A percentile compares a stretch with the other conserved stretches of the same genome.
Conservation (phyloP, 495 filamentous ascomycete genomes). For the Neurospora sp. region DNA sequence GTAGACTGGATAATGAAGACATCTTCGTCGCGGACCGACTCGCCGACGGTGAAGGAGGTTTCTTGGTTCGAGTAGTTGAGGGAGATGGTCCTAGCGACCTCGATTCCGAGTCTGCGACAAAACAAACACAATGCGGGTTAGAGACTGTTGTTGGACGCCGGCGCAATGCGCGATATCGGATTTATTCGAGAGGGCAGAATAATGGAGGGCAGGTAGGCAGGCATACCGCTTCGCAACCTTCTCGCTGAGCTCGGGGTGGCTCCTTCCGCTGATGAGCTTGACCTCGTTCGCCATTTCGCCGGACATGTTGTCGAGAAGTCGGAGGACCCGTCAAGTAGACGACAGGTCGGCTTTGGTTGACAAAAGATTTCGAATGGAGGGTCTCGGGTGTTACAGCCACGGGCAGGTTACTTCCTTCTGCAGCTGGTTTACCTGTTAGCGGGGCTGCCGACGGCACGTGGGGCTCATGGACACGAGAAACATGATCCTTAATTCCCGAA, state of each 20-base stretch:
- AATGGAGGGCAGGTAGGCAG: neutral
- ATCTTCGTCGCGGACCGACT: slow-evolving; percentile 95
- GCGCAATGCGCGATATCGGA: neutral
- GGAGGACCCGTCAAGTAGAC: slow-evolving; percentile 6
- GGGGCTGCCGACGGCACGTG: slow-evolving; percentile 8
- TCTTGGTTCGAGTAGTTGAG: slow-evolving; percentile 98
- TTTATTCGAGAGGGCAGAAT: neutral
- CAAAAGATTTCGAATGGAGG: slow-evolving; percentile 6
- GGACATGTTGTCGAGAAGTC: slow-evolving; percentile 23
- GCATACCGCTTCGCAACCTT: slow-evolving; percentile 81
- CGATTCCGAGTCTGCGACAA: slow-evolving; percentile 68
- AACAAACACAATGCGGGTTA: neutral
- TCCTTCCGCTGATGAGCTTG: slow-evolving; percentile 91
- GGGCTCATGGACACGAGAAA: slow-evolving; percentile 1
- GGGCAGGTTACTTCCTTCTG: slow-evolving; percentile 5
- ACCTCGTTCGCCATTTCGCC: slow-evolving; percentile 70
- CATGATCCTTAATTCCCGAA: neutral
- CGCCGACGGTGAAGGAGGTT: slow-evolving; percentile 91
- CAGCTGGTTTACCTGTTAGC: slow-evolving; percentile 17
- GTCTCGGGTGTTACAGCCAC: neutral
- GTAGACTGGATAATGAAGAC: slow-evolving; percentile 97
- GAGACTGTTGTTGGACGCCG: slow-evolving; percentile 3
- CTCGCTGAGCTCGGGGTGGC: slow-evolving; percentile 83
- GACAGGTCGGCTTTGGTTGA: slow-evolving; percentile 7
- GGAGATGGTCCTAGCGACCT: slow-evolving; percentile 90